Evolutionary conservation across 257 asterid genomes (phyloP).

Genomic region (Solanum sejunctum): DNA sequence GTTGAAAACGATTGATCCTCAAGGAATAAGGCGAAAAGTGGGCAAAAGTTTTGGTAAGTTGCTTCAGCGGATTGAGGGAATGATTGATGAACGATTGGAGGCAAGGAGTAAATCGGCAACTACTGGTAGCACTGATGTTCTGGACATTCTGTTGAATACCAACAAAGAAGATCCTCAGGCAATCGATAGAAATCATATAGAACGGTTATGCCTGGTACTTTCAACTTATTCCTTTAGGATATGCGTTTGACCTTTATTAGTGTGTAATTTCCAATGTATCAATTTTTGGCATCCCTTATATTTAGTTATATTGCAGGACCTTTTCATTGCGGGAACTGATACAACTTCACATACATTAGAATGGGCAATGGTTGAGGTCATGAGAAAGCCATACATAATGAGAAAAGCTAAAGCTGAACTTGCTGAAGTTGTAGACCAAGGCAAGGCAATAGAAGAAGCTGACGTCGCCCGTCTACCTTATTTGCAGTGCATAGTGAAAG

Average conservation of each 20-base stretch:
- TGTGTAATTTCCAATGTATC: background rate
- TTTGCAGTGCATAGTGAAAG: slow-evolving; percentile 39
- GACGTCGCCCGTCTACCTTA: slow-evolving; percentile 46
- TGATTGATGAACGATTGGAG: slow-evolving; percentile 34
- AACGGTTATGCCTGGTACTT: background rate
- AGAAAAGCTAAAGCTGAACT: slow-evolving; percentile 44
- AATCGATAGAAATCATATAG: background rate
- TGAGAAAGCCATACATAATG: slow-evolving; percentile 40
- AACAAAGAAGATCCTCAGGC: background rate
- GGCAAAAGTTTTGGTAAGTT: slow-evolving; percentile 24
- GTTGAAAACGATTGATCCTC: slow-evolving; percentile 38
- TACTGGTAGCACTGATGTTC: background rate
- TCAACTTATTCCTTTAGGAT: background rate
- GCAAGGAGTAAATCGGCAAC: background rate
- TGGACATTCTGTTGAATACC: background rate
- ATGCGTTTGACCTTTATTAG: background rate
- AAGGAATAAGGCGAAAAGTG: slow-evolving; percentile 40
- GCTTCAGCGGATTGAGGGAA: slow-evolving; percentile 15
- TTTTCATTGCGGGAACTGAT: slow-evolving; percentile 56
- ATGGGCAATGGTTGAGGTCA: slow-evolving; percentile 76
- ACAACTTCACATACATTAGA: slow-evolving; percentile 58
- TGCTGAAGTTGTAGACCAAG: slow-evolving; percentile 34
- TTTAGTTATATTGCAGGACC: slow-evolving; percentile 25
- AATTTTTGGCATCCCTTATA: background rate
- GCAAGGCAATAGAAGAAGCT: slow-evolving; percentile 32